Conservation (phyloP, 1,284 basidiomycete genomes). For the Megacollybia platyphylla region DNA sequence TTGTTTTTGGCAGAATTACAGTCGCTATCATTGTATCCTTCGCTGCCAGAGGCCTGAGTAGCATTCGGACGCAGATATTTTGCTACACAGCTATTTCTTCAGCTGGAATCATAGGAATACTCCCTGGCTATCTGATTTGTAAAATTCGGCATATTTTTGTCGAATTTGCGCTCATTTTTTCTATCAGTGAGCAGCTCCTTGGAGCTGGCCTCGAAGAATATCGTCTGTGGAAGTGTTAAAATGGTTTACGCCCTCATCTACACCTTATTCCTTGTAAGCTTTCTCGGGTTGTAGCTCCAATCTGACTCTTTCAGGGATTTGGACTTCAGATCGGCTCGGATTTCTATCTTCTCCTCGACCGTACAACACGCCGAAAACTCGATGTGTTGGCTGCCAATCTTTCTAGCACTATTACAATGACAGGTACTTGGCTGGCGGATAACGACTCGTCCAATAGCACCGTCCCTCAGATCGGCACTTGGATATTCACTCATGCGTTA, state of each 20-base stretch:
- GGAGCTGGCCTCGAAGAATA: constrained; percentile 81
- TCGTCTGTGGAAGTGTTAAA: constrained; percentile 78
- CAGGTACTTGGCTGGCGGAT: constrained; percentile 58
- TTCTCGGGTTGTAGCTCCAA: constrained; percentile 3
- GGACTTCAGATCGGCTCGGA: constrained; percentile 84
- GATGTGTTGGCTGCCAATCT: constrained; percentile 36
- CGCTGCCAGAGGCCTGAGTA: constrained; percentile 64
- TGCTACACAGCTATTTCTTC: constrained; percentile 85
- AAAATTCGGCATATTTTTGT: constrained; percentile 15
- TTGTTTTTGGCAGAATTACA: constrained; percentile 45
- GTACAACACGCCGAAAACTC: constrained; percentile 37
- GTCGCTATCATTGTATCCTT: constrained; percentile 76
- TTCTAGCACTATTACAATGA: constrained; percentile 34
- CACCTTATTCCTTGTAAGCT: constrained; percentile 63
- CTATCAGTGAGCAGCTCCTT: constrained; percentile 69
- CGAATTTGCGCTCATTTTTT: constrained; percentile 8
- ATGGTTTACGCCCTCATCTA: constrained; percentile 88
- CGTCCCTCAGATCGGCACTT: constrained; percentile 52
- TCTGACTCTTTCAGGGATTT: constrained; percentile 42
- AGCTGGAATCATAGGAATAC: constrained; percentile 67
- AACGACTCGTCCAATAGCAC: constrained; percentile 37
- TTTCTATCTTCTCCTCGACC: constrained; percentile 71
- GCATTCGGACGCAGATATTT: constrained; percentile 61
- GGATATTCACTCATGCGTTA: constrained; percentile 58
- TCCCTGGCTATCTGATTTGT: constrained; percentile 78